Conservation (phyloP, 208 protist species). For the Acanthamoeba triangularis region DNA sequence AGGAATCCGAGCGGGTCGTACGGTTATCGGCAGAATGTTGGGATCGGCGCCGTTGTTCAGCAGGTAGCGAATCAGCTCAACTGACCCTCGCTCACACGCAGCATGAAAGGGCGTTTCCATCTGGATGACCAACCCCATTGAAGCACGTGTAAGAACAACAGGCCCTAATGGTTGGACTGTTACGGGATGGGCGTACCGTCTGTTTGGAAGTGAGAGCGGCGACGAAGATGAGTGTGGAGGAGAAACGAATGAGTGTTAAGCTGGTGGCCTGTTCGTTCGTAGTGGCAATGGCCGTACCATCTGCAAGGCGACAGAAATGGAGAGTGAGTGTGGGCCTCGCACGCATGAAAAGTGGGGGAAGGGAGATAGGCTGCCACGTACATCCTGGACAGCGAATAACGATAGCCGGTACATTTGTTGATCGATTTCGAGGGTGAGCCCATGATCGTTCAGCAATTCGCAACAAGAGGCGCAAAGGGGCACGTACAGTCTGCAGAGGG, state of each 20-base stretch:
- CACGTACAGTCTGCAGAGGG: background rate
- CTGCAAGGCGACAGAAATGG: background rate
- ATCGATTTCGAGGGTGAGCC: background rate
- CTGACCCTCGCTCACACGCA: slow-evolving; percentile 9
- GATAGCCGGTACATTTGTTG: too few relatives aligned
- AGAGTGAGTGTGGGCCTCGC: background rate
- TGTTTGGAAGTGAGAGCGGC: background rate
- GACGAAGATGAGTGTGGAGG: background rate
- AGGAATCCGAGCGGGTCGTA: background rate
- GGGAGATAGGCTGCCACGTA: background rate
- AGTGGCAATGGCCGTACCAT: background rate
- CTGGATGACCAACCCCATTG: background rate
- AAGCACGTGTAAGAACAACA: too few relatives aligned
- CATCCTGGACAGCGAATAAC: background rate
- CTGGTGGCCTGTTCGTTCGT: background rate
- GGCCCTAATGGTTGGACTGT: too few relatives aligned
- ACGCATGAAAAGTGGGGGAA: background rate
- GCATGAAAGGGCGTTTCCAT: slow-evolving; percentile 31
- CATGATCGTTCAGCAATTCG: too few relatives aligned
- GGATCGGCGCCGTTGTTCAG: slow-evolving; percentile 53
- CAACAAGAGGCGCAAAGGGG: too few relatives aligned
- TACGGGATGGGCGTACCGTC: background rate
- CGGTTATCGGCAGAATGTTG: slow-evolving; percentile 24
- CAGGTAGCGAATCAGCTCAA: slow-evolving; percentile 42
- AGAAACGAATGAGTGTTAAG: background rate